phyloP scores from a whole-genome alignment of 257 asterid genomes.

The Scutellaria minor region DNA sequence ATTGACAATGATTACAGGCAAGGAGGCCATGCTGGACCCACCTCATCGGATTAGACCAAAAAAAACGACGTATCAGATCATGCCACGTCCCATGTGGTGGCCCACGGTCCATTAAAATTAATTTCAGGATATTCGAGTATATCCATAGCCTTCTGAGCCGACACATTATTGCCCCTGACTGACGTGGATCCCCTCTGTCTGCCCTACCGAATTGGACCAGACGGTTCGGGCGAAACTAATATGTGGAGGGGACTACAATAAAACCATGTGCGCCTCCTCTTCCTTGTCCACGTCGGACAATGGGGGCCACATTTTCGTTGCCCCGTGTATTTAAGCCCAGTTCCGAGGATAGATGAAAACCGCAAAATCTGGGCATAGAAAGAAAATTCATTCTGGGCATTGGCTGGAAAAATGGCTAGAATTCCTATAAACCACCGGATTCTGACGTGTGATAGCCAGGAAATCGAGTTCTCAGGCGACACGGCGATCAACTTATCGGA shows the following conservation, averaged over 20 bases:
- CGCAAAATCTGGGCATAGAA: slow-evolving; percentile 20
- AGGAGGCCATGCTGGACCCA: slow-evolving; percentile 45
- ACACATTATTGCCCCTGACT: slow-evolving; percentile 48
- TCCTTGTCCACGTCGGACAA: slow-evolving; percentile 39
- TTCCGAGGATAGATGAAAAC: slow-evolving; percentile 23
- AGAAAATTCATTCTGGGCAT: not conserved
- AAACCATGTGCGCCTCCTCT: slow-evolving; percentile 37
- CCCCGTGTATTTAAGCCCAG: slow-evolving; percentile 27
- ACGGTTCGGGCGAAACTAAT: slow-evolving; percentile 21
- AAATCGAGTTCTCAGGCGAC: slow-evolving; percentile 55
- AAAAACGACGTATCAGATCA: slow-evolving; percentile 33
- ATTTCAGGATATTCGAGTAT: slow-evolving; percentile 70
- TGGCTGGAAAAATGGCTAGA: slow-evolving; percentile 43
- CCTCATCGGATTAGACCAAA: slow-evolving; percentile 50
- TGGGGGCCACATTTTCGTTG: slow-evolving; percentile 35
- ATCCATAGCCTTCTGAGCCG: slow-evolving; percentile 43
- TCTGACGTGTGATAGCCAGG: slow-evolving; percentile 55
- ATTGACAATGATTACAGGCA: slow-evolving; percentile 35
- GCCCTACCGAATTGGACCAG: slow-evolving; percentile 42
- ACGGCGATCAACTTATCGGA: slow-evolving; percentile 61
- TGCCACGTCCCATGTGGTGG: slow-evolving; percentile 47
- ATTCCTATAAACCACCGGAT: slow-evolving; percentile 61
- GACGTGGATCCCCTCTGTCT: slow-evolving; percentile 89
- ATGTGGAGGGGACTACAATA: slow-evolving; percentile 3
- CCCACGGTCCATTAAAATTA: slow-evolving; percentile 32